Conservation (phyloP, 345 rosid genomes). For the Ceriops decandra region DNA sequence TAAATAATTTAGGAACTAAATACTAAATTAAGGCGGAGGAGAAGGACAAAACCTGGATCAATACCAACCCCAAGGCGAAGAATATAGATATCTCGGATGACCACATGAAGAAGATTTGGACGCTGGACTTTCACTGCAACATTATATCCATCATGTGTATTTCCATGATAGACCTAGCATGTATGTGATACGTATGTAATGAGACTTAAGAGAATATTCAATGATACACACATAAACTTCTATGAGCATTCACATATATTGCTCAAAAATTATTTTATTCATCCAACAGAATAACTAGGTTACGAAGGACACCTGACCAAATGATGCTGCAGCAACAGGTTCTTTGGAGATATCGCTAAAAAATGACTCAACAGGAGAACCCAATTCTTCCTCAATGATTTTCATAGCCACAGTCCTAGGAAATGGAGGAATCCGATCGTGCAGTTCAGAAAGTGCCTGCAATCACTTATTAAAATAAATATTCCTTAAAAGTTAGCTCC, state of each 20-base stretch:
- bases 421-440: constrained; percentile 87
- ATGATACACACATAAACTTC: background rate
- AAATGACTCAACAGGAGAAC: constrained; percentile 63
- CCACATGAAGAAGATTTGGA: constrained; percentile 78
- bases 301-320: constrained; percentile 70
- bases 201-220: background rate
- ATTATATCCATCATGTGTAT: constrained; percentile 62
- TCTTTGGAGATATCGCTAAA: constrained; percentile 76
- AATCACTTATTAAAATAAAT: constrained; percentile 22
- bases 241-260: too few relatives aligned
- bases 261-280: background rate
- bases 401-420: constrained; percentile 64
- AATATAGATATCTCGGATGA: constrained; percentile 79
- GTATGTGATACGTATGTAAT: constrained; percentile 15
- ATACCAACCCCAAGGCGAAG: constrained; percentile 84
- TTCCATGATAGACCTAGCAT: constrained; percentile 73
- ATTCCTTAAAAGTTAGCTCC: background rate
- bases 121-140: constrained; percentile 98
- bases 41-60: background rate
- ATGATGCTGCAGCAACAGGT: constrained; percentile 92
- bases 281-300: background rate
- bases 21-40: constrained; percentile 7
- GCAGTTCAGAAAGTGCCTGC: constrained; percentile 90
- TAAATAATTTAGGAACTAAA: constrained; percentile 18
- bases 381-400: constrained; percentile 82